Conservation (phyloP, 2,329 filamentous ascomycete species). For the Colletotrichum plurivorum region DNA sequence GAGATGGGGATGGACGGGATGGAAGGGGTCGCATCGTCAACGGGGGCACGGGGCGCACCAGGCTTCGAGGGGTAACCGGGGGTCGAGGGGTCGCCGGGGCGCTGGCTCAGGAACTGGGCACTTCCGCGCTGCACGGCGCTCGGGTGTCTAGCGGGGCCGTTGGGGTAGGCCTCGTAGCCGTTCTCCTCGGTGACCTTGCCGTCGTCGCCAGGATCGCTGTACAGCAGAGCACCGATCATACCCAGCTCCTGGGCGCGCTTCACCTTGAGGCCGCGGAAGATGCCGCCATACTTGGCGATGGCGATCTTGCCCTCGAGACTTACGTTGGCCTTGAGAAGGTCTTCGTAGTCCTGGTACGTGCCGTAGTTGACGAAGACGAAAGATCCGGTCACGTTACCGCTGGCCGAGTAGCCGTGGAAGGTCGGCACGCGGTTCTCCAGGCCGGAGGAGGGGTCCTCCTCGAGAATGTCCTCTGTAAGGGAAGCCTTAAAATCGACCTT, state of each 20-base stretch:
- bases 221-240: conserved; percentile 88
- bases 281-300: conserved; percentile 85
- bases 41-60: conserved; percentile 82
- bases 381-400: conserved; percentile 88
- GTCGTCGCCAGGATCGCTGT: conserved; percentile 91
- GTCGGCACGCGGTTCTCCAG: conserved; percentile 83
- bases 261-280: conserved; percentile 92
- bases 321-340: conserved; percentile 81
- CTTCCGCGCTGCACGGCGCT: conserved; percentile 93
- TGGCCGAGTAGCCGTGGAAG: conserved; percentile 96
- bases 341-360: conserved; percentile 87
- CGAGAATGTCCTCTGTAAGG: conserved; percentile 85
- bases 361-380: conserved; percentile 95
- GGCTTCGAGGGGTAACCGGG: conserved; percentile 95
- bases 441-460: conserved; percentile 85
- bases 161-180: conserved; percentile 83
- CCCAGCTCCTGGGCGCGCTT: conserved; percentile 93
- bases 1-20: conserved; percentile 96
- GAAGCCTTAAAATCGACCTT: conserved; percentile 83
- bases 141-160: conserved; percentile 89
- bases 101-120: conserved; percentile 81
- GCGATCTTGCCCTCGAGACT: conserved; percentile 88
- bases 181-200: conserved; percentile 85
- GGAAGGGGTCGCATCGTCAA: conserved; percentile 78
- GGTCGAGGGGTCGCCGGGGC: conserved; percentile 83